Conservation (phyloP, 345 rosid genomes). For the Cochlearia excelsa region DNA sequence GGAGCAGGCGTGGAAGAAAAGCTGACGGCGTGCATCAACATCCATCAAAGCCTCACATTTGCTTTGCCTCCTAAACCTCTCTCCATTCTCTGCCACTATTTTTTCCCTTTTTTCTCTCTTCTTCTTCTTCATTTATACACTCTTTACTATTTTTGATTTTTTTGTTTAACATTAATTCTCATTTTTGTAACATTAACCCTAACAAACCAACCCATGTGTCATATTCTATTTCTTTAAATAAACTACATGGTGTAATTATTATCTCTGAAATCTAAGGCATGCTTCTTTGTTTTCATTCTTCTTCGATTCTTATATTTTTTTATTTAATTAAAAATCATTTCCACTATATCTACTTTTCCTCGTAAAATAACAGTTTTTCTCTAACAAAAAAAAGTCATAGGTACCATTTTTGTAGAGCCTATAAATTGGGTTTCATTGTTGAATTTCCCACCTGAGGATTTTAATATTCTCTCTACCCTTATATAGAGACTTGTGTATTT, state of each 20-base stretch:
- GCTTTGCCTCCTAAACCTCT: constrained; percentile 64
- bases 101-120: constrained; percentile 18
- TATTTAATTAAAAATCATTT: constrained; percentile 1
- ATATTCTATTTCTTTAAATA: constrained; percentile 32
- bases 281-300: constrained; percentile 31
- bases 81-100: constrained; percentile 64
- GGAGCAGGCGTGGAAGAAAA: constrained; percentile 50
- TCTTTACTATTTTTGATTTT: constrained; percentile 24
- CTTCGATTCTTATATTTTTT: constrained; percentile 4
- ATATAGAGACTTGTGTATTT: neutral
- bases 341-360: constrained; percentile 12
- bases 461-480: constrained; percentile 9
- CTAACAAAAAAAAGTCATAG: too few species aligned
- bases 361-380: too few species aligned
- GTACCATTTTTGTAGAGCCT: constrained; percentile 28
- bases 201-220: constrained; percentile 31
- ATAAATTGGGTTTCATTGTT: constrained; percentile 13
- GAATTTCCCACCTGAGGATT: constrained; percentile 27
- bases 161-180: neutral
- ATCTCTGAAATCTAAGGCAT: constrained; percentile 37
- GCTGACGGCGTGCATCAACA: constrained; percentile 98
- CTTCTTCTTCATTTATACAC: constrained; percentile 25
- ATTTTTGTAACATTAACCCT: constrained; percentile 16
- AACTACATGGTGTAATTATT: constrained; percentile 35
- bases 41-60: constrained; percentile 65